Base-by-base conservation (phyloP, 2,329 filamentous ascomycete genomes). In the Triangularia verruculosa region DNA sequence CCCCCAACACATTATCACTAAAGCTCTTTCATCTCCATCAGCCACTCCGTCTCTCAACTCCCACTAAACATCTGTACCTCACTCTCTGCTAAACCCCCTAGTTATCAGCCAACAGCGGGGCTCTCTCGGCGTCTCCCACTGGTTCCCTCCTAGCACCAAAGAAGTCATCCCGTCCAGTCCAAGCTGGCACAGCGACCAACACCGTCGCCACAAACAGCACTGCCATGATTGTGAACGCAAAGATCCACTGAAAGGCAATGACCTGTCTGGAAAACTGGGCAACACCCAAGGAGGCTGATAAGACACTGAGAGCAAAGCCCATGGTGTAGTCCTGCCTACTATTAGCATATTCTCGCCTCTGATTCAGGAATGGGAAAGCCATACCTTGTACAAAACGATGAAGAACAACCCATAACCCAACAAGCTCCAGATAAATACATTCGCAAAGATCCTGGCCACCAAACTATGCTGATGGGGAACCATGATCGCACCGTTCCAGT, bases 191-290 rank as follows among this genome's bases (percentile, higher is more conserved):
- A 2, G 86, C 89, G 59, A 92, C 80, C 15, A 83, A 76, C 2
- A 91, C 71, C 1, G 90, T 92, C 17, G 86, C 77, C 20, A 93
- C 75, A 74, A 95, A 89, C 60, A 96, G 84, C 25, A 91, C 74
- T 0, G 82, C 85, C 82, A 94, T 93, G 74, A 96, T 92, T 66
- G 87, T 81, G 72, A 96, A 95, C 32, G 92, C 90, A 74, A 96
- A 96, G 77, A 96, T 94, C 92, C 92, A 96, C 78, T 97, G 93
- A 68, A 96, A 81, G 6, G 91, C 90, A 69, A 96, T 82, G 64
- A 89, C 76, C 74, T 92, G 87, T 71, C 84, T 82, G 58, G 87
- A 79, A 78, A 96, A 88, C 75, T 97, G 93, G 13, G 86, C 84
- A 15, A 95, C 86, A 12, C 91, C 92, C 51, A 96, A 86, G 17